These are phyloP conservation scores for Dryas integrifolia DNA, from an alignment of 331 rosid genomes.

Conservation along the genomic window DNA sequence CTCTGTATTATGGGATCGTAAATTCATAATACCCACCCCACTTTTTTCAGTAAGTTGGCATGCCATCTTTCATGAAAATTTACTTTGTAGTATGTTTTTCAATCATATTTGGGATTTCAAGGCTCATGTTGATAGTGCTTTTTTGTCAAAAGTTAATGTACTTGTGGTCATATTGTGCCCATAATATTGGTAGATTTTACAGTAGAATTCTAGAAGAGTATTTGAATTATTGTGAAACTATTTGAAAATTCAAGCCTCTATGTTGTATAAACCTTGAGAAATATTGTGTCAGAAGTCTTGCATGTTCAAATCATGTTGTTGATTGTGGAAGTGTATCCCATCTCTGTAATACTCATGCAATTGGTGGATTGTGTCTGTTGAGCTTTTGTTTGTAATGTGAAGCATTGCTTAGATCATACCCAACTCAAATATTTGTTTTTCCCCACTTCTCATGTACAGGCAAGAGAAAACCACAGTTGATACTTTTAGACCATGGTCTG, in stretches of 20 bases:
- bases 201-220: not conserved
- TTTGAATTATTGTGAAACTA: not conserved
- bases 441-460: slow-evolving; percentile 43
- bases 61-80: not conserved
- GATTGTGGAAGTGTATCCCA: not conserved
- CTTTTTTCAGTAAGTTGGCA: not conserved
- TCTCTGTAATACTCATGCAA: not conserved
- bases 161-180: not conserved
- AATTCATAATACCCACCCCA: not conserved
- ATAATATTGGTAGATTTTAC: not conserved
- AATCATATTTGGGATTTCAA: not conserved
- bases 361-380: not conserved
- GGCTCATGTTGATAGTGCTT: not conserved
- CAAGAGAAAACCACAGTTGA: slow-evolving; percentile 82
- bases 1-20: not conserved
- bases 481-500: slow-evolving; percentile 92
- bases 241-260: not conserved
- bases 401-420: not conserved
- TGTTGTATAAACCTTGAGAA: not conserved
- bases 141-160: not conserved
- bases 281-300: not conserved
- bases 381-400: not conserved
- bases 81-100: not conserved
- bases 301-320: not conserved
- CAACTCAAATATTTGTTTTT: slow-evolving; percentile 6